A percentile compares a stretch with the other conserved stretches of the same genome.
These are phyloP conservation scores for Bombardia bombarda DNA, from an alignment of 495 filamentous ascomycete species.

Conservation along the genomic window DNA sequence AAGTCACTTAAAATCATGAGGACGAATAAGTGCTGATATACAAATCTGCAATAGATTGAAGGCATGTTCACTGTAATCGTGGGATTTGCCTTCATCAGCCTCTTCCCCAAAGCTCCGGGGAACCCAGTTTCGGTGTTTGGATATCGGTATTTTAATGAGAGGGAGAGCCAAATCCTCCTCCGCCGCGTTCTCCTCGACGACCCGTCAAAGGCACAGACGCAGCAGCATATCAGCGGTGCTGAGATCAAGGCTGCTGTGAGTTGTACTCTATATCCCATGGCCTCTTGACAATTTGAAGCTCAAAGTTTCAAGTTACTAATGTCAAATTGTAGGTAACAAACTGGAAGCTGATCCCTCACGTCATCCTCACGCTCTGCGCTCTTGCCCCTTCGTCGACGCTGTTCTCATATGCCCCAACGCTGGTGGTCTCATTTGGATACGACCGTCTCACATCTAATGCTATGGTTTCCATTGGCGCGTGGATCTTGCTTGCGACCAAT, in stretches of 20 bases:
- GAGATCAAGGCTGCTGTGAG: constrained; percentile 16
- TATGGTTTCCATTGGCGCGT: constrained; percentile 37
- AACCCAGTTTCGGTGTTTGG: constrained; percentile 36
- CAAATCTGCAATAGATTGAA: constrained; percentile 22
- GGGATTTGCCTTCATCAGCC: constrained; percentile 39
- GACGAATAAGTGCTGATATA: background rate
- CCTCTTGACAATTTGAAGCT: too few relatives aligned
- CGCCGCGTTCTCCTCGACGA: constrained; percentile 31
- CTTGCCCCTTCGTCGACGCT: constrained; percentile 21
- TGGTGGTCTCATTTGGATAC: constrained; percentile 39
- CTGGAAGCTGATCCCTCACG: constrained; percentile 35
- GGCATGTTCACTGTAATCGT: constrained; percentile 46
- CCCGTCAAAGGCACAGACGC: constrained; percentile 18
- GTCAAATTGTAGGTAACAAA: constrained; percentile 10
- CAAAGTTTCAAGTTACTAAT: too few relatives aligned
- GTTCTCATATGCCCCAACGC: constrained; percentile 34
- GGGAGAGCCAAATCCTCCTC: constrained; percentile 29
- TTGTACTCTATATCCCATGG: background rate
- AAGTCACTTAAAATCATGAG: background rate
- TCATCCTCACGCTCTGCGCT: constrained; percentile 30
- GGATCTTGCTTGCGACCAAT: constrained; percentile 30
- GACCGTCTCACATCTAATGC: constrained; percentile 43
- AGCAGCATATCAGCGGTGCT: constrained; percentile 7
- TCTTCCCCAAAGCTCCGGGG: constrained; percentile 37
- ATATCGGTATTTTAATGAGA: constrained; percentile 29